Base-by-base conservation (phyloP, 2,329 filamentous ascomycete species). In the Dactylellina sp. region DNA sequence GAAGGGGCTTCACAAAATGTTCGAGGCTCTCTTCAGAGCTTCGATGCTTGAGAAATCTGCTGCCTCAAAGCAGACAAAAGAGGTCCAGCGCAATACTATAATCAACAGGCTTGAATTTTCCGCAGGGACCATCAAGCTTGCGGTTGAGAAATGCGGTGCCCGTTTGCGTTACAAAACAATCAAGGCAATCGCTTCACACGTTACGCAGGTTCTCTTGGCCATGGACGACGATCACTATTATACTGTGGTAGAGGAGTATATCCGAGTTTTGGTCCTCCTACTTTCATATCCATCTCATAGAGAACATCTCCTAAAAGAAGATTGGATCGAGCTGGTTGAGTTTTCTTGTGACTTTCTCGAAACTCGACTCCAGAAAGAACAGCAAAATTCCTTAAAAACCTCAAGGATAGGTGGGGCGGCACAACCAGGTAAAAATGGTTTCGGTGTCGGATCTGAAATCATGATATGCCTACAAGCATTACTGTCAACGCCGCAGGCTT, bases 1-100 rank as follows among this genome's bases (percentile, higher is more conserved):
- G 79, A 91, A 90, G 79, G 86, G 86, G n/a, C 96, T 91, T 77
- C 90, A 95, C 79, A 86, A 87, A 71, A 88, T 97, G 46, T 91
- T 92, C 77, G 92, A 97, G 78, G 86, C 87, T 0, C 83, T 98
- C 1, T 97, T 97, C 79, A 85, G 86, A 61, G 89, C 85, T 79
- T 86, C 86, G 0, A 80, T 89, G 16, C 81, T 85, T 12, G 93
- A 97, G 77, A 92, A 91, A 79, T 84, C 88, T 7, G 80, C 81
- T 16, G 90, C 87, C 76, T 85, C 86, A 64, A 86, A 85, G 63
- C 84, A 84, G 11, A 85, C 84, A 75, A 84, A 82, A 66, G 85
- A 84, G 60, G 84, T 82, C 11, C 82, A 84, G 24, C 85, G 83
- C 74, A 85, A 83, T 64, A 82, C 82, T 57, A 82, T 86, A 35